Conservation (phyloP, 768 basidiomycete genomes). For the Boletus rubroflammeus region DNA sequence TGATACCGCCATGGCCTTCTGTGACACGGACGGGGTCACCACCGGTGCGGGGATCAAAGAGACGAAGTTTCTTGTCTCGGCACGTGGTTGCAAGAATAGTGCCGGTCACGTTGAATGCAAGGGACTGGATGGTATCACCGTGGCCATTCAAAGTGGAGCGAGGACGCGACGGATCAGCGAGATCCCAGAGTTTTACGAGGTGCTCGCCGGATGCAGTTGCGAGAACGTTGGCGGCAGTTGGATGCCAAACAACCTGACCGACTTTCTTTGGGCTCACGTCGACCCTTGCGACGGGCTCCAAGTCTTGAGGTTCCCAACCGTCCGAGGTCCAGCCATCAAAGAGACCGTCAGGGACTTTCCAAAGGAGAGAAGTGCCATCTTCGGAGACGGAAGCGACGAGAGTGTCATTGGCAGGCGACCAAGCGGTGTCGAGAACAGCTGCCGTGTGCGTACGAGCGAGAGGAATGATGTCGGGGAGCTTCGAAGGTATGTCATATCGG, state of each 20-base stretch:
- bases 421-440: conserved; percentile 90
- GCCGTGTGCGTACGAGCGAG: conserved; percentile 85
- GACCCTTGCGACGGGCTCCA: conserved; percentile 81
- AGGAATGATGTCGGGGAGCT: conserved; percentile 89
- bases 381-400: conserved; percentile 91
- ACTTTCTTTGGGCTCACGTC: conserved; percentile 83
- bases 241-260: conserved; percentile 93
- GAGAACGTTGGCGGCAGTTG: conserved; percentile 82
- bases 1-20: conserved; percentile 92
- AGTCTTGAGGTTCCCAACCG: conserved; percentile 75
- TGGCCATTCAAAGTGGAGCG: conserved; percentile 66
- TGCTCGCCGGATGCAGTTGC: conserved; percentile 83
- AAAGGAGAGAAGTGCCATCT: conserved; percentile 90
- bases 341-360: conserved; percentile 64
- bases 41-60: conserved; percentile 88
- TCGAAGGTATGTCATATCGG: conserved; percentile 56
- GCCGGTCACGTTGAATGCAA: conserved; percentile 81
- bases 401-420: conserved; percentile 91
- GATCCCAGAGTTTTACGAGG: conserved; percentile 87
- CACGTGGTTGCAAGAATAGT: conserved; percentile 84
- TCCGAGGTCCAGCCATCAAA: conserved; percentile 89
- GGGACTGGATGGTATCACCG: conserved; percentile 80
- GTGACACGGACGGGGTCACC: conserved; percentile 74
- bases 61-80: conserved; percentile 84
- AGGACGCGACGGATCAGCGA: conserved; percentile 67